phyloP scores from a whole-genome alignment of 139 green algal genomes.

The Zygnema cylindricum region DNA sequence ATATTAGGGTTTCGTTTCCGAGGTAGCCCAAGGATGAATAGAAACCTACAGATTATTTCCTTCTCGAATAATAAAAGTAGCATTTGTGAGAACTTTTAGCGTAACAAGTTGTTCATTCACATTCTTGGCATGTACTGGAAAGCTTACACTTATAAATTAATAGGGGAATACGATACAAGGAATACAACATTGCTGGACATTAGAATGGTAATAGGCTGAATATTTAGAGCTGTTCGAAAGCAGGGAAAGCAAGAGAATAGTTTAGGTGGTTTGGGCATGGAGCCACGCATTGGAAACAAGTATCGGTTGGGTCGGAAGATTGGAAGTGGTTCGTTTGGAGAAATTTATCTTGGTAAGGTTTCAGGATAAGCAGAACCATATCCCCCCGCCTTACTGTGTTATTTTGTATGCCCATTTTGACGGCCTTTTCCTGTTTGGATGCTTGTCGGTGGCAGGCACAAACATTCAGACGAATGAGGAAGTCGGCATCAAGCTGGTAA shows the following conservation, averaged over 20 bases:
- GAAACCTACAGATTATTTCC: no score
- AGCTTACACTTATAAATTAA: no score
- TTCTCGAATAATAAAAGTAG: no score
- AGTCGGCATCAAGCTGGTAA: constrained; percentile 98
- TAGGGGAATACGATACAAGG: no score
- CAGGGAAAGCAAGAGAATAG: not conserved
- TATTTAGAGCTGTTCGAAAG: not conserved
- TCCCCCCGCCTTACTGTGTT: not conserved
- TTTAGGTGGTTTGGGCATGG: constrained; percentile 53
- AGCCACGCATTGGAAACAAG: constrained; percentile 72
- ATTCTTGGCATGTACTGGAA: no score
- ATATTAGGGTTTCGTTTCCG: no score
- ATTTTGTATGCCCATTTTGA: not conserved
- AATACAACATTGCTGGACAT: not conserved
- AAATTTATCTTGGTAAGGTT: constrained; percentile 70
- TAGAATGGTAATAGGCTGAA: not conserved
- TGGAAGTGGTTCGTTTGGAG: constrained; percentile 70
- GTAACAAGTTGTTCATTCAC: no score
- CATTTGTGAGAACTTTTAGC: no score
- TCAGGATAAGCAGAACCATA: not conserved
- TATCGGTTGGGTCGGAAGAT: constrained; percentile 70
- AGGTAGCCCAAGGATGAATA: no score
- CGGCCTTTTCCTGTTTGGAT: not conserved
- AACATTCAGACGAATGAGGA: constrained; percentile 97
- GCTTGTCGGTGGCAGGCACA: constrained; percentile 75